phyloP scores from a whole-genome alignment of 2,329 filamentous ascomycete genomes.

The Aurifilum marmelostoma region DNA sequence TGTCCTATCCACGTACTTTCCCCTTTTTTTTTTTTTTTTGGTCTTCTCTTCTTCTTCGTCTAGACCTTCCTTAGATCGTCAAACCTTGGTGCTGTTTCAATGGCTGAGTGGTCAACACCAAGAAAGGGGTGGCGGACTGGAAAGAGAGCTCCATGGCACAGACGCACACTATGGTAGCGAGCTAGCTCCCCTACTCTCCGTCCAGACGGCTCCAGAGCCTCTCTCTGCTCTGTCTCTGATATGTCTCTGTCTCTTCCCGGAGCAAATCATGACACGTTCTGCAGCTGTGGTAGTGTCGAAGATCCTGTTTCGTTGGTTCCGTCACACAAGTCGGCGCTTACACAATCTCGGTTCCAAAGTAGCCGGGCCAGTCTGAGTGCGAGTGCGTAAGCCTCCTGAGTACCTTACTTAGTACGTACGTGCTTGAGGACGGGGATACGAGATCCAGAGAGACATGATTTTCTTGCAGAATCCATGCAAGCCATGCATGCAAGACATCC shows the following conservation, averaged over 20 bases:
- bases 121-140: background rate
- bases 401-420: too few species aligned
- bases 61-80: background rate
- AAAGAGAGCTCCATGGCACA: background rate
- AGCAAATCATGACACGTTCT: slow-evolving; percentile 1
- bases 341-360: slow-evolving; percentile 3
- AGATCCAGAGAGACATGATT: background rate
- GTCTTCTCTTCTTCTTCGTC: background rate
- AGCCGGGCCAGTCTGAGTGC: background rate
- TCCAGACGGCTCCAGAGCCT: background rate
- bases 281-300: slow-evolving; percentile 4
- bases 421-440: background rate
- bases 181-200: background rate
- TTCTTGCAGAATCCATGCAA: background rate
- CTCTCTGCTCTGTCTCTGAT: background rate
- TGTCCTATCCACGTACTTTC: background rate
- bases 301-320: background rate
- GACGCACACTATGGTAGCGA: background rate
- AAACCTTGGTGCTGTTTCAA: slow-evolving; percentile 1
- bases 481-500: slow-evolving; percentile 1
- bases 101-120: background rate
- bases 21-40: background rate
- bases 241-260: slow-evolving; percentile 3
- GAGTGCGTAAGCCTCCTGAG: background rate
- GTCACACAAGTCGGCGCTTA: slow-evolving; percentile 21